Evolutionary conservation across 108 stramenopile genomes (phyloP), one percentile per base, ranked within the genome.

Genomic region (Cyclotella atomus): DNA sequence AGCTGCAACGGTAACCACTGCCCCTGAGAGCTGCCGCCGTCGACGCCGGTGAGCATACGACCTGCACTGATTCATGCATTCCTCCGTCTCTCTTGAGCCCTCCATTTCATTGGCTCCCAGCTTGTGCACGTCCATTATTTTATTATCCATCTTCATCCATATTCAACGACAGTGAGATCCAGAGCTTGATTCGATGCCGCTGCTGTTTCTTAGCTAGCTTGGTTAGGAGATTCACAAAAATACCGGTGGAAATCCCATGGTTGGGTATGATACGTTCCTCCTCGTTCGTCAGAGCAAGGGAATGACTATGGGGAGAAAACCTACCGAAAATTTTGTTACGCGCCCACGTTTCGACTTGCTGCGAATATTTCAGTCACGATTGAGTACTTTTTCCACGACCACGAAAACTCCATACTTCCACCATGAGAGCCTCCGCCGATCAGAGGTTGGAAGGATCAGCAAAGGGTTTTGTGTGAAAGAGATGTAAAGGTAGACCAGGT

Each of bases 11-110:
- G 56, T 57, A 7, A n/a, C 29, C 2, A 57, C 15, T 15, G 56
- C 56, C 16, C 29, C 56, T 15, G 56, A 57, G 30, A 57, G 28
- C 2, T 57, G 56, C 29, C 30, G 56, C 56, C 56, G 56, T 15
- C 56, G 28, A 1, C 29, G 56, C 0, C 56, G 28, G 56, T 57
- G 30, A 19, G 10, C 1, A 32, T 15, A 30, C 1, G 56, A 57
- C 28, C 12, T 17, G 56, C 28, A 7, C 14, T 32, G 56, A 28
- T 4, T 57, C 29, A 32, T 12, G 12, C n/a, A 28, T 57, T 30
- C 12, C 12, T 12, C 14, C 29, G 30, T 14, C 12, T 12, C 14
- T 14, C 4, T 19, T 16, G 56, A 57, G 14, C n/a, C 56, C 12
- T 57, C 30, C 56, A 57, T 2, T 57, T 30, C 29, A 1, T 52